A percentile compares a stretch with the other conserved stretches of the same genome.
These are phyloP conservation scores for Apiospora phragmitis DNA, from an alignment of 2,329 filamentous ascomycete genomes.

Conservation along the genomic window DNA sequence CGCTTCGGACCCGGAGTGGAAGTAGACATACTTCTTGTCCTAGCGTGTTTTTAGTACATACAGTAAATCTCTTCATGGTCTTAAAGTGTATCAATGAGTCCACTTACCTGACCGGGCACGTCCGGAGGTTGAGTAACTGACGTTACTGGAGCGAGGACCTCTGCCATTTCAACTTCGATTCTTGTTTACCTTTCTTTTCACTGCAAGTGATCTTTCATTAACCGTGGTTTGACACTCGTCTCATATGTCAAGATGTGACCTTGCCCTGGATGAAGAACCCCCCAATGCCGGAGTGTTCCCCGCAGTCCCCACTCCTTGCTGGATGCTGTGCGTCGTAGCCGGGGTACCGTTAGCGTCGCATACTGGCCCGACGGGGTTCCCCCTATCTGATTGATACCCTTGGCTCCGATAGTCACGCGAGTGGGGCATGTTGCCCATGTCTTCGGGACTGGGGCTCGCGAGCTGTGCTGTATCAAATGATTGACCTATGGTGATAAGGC, in stretches of 20 bases:
- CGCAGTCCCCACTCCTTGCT: background rate
- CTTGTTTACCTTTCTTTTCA: background rate
- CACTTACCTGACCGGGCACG: background rate
- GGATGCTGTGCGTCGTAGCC: background rate
- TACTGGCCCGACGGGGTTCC: background rate
- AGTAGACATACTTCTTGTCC: conserved; percentile 30
- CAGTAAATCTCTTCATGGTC: background rate
- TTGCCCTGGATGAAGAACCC: background rate
- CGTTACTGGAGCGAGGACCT: background rate
- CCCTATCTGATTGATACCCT: conserved; percentile 2
- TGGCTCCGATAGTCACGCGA: background rate
- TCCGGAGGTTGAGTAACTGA: background rate
- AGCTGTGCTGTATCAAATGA: too few species aligned
- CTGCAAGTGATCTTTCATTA: background rate
- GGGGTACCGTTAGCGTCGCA: conserved; percentile 4
- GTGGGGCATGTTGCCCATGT: background rate
- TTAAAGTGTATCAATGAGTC: background rate
- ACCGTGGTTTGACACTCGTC: too few species aligned
- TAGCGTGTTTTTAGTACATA: conserved; percentile 7
- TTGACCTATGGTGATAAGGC: background rate
- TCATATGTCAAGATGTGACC: background rate
- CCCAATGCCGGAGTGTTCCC: background rate
- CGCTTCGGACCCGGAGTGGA: conserved; percentile 32
- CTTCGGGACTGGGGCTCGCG: too few species aligned
- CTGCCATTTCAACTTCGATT: background rate